Evolutionary conservation across 225 moss, liverwort and hornwort genomes (phyloP), one percentile per base, ranked within the genome.

Genomic region (Sphagnum tenellum): DNA sequence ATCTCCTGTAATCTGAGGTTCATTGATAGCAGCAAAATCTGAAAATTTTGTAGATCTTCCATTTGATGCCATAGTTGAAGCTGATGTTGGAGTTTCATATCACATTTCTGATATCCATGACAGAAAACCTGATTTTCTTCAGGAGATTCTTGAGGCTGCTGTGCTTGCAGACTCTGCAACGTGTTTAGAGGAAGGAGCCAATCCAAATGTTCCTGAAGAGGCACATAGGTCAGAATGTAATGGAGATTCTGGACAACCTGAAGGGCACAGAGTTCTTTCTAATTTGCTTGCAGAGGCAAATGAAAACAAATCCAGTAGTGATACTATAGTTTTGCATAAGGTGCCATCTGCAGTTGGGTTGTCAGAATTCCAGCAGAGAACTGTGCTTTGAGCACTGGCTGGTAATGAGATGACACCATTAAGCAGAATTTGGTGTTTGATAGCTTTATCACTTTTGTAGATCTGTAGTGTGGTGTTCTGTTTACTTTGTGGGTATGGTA

Each of bases 81-180:
- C 65, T 2, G 29, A 29, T 29, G 46, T 64, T 9, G 83, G 59
- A 2, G 72, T 9, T 5, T 29, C 29, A 29, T 2, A 52, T 52
- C 52, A 0, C 6, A 52, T 52, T 9, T 52, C 68, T 44, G 70
- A 64, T 8, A 57, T 63, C 51, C 79, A 67, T 12, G 75, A 75
- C 56, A 73, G 67, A 57, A 57, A 81, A 67, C 81, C 81, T 52
- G 84, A 84, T 69, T 84, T 81, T 54, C 64, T 84, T 63, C 81
- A 81, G 76, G 84, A 84, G 69, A 84, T 84, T 57, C 63, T 84
- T 5, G 84, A 84, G 66, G 80, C 84, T 45, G 84, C 84, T 8
- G 84, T 84, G 49, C 71, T 84, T 51, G 71, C 80, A 44, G 84
- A 84, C 62, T 59, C 75, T 5, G 78, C 73, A 11, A 78, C 81